A percentile compares a stretch with the other conserved stretches of the same genome.
Evolutionary conservation across 805 yeast genomes (phyloP).

Genomic region (Lachancea nothofagi): DNA sequence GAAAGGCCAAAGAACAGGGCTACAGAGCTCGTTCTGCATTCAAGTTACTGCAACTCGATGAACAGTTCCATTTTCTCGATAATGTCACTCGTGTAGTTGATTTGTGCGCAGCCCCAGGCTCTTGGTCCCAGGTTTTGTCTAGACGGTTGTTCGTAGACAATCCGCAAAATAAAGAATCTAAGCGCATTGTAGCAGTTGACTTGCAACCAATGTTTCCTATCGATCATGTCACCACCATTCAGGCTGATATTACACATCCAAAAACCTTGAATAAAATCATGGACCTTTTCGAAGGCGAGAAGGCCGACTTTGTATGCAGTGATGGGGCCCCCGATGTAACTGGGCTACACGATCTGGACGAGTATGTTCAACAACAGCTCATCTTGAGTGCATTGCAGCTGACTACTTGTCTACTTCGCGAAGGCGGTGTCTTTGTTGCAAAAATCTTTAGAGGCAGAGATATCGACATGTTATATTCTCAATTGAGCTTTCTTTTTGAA

Average conservation of each 20-base stretch:
- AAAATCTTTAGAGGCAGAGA: constrained; percentile 95
- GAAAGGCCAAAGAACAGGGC: constrained; percentile 96
- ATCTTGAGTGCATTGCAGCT: constrained; percentile 86
- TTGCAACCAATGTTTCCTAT: constrained; percentile 97
- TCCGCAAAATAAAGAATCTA: constrained; percentile 27
- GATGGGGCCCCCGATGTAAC: constrained; percentile 99
- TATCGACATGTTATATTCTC: constrained; percentile 89
- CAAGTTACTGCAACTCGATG: constrained; percentile 84
- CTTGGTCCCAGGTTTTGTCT: constrained; percentile 95
- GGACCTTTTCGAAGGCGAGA: constrained; percentile 80
- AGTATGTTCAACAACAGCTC: constrained; percentile 92
- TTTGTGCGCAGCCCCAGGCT: constrained; percentile 97
- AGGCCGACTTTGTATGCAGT: constrained; percentile 85
- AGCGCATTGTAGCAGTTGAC: constrained; percentile 84
- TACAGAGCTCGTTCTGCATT: constrained; percentile 97
- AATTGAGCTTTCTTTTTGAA: constrained; percentile 78
- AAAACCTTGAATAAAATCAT: constrained; percentile 71
- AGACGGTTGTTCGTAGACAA: constrained; percentile 50
- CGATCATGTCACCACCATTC: constrained; percentile 81
- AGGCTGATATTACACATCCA: constrained; percentile 97
- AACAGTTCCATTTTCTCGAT: constrained; percentile 76
- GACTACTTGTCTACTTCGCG: constrained; percentile 80
- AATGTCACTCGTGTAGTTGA: constrained; percentile 84
- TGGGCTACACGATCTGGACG: constrained; percentile 93
- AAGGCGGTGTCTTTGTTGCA: constrained; percentile 93